Conservation (phyloP, 257 asterid genomes). For the Vinca minor region DNA sequence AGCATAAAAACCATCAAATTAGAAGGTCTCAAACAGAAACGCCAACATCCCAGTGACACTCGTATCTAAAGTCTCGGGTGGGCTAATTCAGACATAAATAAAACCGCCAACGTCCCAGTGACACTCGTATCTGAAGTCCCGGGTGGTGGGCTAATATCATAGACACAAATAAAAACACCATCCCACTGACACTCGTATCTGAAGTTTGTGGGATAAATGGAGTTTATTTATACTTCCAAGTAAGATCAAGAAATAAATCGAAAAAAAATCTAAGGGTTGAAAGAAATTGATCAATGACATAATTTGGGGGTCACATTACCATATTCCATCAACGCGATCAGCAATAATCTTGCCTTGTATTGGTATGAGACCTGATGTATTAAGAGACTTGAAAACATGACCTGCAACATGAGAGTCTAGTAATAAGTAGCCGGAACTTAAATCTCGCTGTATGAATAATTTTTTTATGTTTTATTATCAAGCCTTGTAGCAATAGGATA, state of each 20-base stretch:
- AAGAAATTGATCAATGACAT: not conserved
- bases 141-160: no score
- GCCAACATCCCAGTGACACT: not conserved
- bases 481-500: not conserved
- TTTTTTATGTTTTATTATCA: not conserved
- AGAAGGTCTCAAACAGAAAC: not conserved
- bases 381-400: slow-evolving; percentile 73
- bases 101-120: no score
- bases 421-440: slow-evolving; percentile 5
- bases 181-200: no score
- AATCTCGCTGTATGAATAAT: not conserved
- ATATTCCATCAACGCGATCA: slow-evolving; percentile 82
- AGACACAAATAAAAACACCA: not conserved
- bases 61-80: no score
- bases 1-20: not conserved
- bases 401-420: slow-evolving; percentile 41
- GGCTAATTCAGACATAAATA: no score
- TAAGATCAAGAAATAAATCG: not conserved
- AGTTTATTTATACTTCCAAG: not conserved
- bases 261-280: not conserved
- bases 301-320: slow-evolving; percentile 47
- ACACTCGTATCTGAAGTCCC: no score
- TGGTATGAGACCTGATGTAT: slow-evolving; percentile 75
- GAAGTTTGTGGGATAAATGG: not conserved
- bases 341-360: slow-evolving; percentile 85